Percentiles rank a stretch among this genome's conserved stretches.
Evolutionary conservation across 106 monocot genomes (phyloP).

Genomic region (Acanthochlamys bracteata): DNA sequence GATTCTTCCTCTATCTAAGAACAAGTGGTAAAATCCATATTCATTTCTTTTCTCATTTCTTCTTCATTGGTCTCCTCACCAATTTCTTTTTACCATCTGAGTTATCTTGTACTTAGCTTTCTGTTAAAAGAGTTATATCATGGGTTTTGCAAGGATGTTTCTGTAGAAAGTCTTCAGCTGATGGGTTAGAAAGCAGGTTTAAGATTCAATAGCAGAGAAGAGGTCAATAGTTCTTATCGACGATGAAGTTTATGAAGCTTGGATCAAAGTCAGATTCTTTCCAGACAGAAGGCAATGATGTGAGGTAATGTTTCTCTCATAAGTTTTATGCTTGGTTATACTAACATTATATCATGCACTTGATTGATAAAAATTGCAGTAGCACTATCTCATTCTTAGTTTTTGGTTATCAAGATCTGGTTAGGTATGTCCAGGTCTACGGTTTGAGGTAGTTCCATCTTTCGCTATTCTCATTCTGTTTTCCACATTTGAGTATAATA

Average conservation of each 20-base stretch:
- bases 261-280: constrained; percentile 87
- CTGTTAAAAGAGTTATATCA: too few relatives aligned
- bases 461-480: too few relatives aligned
- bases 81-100: not conserved
- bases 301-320: constrained; percentile 28
- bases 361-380: not conserved
- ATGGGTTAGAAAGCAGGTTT: constrained; percentile 4
- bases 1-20: constrained; percentile 9
- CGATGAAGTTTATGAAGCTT: constrained; percentile 99
- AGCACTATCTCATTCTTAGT: not conserved
- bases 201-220: not conserved
- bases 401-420: too few relatives aligned
- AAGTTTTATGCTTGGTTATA: not conserved
- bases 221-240: constrained; percentile 2
- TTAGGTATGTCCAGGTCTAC: too few relatives aligned
- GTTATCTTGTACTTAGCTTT: too few relatives aligned
- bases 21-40: not conserved
- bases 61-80: not conserved
- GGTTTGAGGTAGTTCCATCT: too few relatives aligned
- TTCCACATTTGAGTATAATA: too few relatives aligned
- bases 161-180: not conserved
- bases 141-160: not conserved
- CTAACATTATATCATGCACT: not conserved
- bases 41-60: not conserved
- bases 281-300: constrained; percentile 65